A percentile compares a stretch with the other conserved stretches of the same genome.
Conservation (phyloP, 495 filamentous ascomycete species). For the Aspergillus campestris region DNA sequence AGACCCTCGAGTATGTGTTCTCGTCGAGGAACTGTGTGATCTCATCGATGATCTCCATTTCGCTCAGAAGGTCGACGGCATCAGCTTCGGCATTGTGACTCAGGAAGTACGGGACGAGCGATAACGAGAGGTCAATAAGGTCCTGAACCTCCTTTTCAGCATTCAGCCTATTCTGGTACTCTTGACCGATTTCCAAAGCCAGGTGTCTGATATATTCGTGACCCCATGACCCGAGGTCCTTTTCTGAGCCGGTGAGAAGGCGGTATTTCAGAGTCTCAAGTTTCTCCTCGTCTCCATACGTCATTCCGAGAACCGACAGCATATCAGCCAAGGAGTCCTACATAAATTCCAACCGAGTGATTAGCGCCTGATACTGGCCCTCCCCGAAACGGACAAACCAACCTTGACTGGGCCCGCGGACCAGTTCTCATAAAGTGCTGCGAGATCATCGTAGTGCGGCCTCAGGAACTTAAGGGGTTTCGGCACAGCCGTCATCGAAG, state of each 20-base stretch:
- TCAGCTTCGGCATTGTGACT: constrained; percentile 97
- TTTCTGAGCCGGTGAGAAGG: constrained; percentile 67
- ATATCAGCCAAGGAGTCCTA: constrained; percentile 85
- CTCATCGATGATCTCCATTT: constrained; percentile 91
- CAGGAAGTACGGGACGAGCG: constrained; percentile 88
- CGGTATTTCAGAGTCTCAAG: constrained; percentile 94
- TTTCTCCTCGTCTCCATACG: constrained; percentile 92
- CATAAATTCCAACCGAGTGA: constrained; percentile 4
- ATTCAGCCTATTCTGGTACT: constrained; percentile 71
- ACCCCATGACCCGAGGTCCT: constrained; percentile 94
- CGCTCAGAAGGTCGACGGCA: constrained; percentile 92
- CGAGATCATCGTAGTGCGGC: constrained; percentile 85
- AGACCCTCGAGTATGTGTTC: constrained; percentile 86
- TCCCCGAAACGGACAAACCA: constrained; percentile 5
- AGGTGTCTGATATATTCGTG: constrained; percentile 98
- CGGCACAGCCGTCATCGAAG: constrained; percentile 97
- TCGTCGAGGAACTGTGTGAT: constrained; percentile 87
- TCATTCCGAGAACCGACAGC: constrained; percentile 97
- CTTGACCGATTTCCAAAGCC: constrained; percentile 90
- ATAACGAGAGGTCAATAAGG: constrained; percentile 69
- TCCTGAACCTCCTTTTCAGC: constrained; percentile 58
- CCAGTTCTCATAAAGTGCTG: constrained; percentile 83
- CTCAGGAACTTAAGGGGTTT: constrained; percentile 97
- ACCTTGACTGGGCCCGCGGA: constrained; percentile 73
- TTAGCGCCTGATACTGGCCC: neutral